A percentile compares a stretch with the other conserved stretches of the same genome.
phyloP scores from a whole-genome alignment of 345 rosid genomes.

The Xanthoceras sorbifolium region DNA sequence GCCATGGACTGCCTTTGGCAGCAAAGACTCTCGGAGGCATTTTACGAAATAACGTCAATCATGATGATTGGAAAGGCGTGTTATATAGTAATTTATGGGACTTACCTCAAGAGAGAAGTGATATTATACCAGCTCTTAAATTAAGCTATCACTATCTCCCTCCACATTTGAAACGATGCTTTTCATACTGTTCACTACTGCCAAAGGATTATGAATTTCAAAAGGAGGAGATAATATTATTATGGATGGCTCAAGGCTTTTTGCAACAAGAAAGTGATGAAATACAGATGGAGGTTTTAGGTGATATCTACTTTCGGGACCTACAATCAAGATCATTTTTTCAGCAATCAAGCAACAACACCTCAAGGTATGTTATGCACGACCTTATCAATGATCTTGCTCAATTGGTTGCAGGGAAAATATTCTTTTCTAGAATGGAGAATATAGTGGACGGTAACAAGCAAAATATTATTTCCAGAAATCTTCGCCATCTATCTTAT shows the following conservation, averaged over 20 bases:
- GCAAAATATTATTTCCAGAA: not conserved
- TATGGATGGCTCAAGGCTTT: slow-evolving; percentile 29
- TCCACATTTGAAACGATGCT: not conserved
- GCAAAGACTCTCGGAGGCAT: not conserved
- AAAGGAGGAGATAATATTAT: slow-evolving; percentile 9
- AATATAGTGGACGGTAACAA: not conserved
- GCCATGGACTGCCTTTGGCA: not conserved
- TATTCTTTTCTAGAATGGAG: not conserved
- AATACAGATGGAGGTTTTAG: slow-evolving; percentile 13
- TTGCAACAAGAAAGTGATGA: not conserved
- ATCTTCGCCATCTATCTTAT: slow-evolving; percentile 10
- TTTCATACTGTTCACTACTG: slow-evolving; percentile 17
- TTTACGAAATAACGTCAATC: not conserved
- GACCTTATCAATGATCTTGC: slow-evolving; percentile 28
- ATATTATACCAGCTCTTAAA: not conserved
- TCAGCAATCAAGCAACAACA: slow-evolving; percentile 2
- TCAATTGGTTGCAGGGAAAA: slow-evolving; percentile 11
- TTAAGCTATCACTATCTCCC: slow-evolving; percentile 2
- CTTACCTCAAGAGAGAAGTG: not conserved
- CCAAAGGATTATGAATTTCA: slow-evolving; percentile 21
- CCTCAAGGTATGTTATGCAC: slow-evolving; percentile 18
- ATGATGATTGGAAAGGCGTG: not conserved
- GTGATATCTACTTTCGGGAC: not conserved
- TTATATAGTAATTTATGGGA: not conserved
- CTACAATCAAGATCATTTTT: slow-evolving; percentile 18